Conservation (phyloP, 805 yeast genomes). For the Nakazawaea laoshanensis region DNA sequence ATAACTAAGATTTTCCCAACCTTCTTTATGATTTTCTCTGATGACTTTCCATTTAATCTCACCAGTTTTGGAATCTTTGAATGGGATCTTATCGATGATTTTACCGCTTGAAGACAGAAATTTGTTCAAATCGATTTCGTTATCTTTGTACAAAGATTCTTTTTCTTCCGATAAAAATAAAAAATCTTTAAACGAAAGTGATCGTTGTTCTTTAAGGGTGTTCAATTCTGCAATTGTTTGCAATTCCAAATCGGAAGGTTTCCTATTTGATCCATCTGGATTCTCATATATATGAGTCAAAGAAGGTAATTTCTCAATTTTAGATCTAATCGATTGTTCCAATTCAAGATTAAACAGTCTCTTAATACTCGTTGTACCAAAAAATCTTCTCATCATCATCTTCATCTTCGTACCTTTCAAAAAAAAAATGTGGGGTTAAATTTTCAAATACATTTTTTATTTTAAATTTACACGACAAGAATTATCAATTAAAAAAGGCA, state of each 20-base stretch:
- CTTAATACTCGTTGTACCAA: background rate
- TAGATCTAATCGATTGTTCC: conserved; percentile 55
- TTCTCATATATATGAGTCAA: conserved; percentile 62
- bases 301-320: conserved; percentile 55
- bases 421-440: no score
- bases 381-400: background rate
- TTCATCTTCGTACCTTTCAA: no score
- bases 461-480: background rate
- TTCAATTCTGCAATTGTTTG: conserved; percentile 67
- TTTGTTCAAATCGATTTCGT: conserved; percentile 50
- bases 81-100: conserved; percentile 78
- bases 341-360: conserved; percentile 30
- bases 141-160: conserved; percentile 46
- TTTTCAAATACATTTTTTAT: no score
- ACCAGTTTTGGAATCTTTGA: conserved; percentile 71
- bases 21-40: conserved; percentile 69
- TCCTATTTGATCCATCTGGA: conserved; percentile 67
- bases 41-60: conserved; percentile 72
- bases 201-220: conserved; percentile 45
- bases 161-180: conserved; percentile 43
- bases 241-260: conserved; percentile 62
- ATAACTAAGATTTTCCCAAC: conserved; percentile 76
- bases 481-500: background rate
- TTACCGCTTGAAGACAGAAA: conserved; percentile 51
- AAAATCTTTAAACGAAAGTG: conserved; percentile 39